Base-by-base conservation (phyloP, 1,284 basidiomycete species). In the Pseudozyma thailandica region DNA sequence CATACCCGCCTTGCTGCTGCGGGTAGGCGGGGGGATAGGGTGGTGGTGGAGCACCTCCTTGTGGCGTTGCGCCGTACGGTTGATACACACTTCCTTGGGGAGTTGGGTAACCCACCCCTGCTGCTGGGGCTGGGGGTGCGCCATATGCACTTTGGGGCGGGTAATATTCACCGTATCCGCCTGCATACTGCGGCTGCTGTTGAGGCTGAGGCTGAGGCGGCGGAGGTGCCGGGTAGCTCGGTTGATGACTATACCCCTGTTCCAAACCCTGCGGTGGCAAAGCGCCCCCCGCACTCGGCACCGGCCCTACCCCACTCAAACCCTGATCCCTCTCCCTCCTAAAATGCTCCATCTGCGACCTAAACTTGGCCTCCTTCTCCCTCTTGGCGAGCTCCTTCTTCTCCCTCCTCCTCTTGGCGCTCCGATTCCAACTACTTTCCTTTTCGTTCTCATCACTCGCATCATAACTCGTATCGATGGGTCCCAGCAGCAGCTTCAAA, bases 381-480 rank as follows among this genome's bases (percentile, higher is more conserved):
- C 46, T 21, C 51, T 62, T 68, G 13, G 45, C 52, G 21, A 20
- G 5, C 28, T 53, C 48, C 52, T 61, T 69, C 43, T 58, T 64
- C 51, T 72, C 53, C 20, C 50, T 43, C 28, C 56, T 59, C 13
- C 58, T 27, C 38, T 42, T 43, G 4, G 62, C 52, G 0, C 26
- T 50, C 6, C 46, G 23, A 33, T 27, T 51, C 31, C 27, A 54
- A 13, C 54, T 37, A 10, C 49, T 54, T n/a, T 28, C 16, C 26
- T 16, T 37, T 3, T 54, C 49, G 39, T 50, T 45, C 44, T 78
- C 77, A 35, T 78, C 77, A 27, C 59, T 68, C 2, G 74, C 70
- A 44, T 78, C 77, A 53, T 75, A 78, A 23, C 52, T 61, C 12
- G 58, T 54, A 51, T 78, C 77, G 49, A 78, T 75, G n/a, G 64